Base-by-base conservation (phyloP, 2,329 filamentous ascomycete species). In the Ophioceras dolichostomum region DNA sequence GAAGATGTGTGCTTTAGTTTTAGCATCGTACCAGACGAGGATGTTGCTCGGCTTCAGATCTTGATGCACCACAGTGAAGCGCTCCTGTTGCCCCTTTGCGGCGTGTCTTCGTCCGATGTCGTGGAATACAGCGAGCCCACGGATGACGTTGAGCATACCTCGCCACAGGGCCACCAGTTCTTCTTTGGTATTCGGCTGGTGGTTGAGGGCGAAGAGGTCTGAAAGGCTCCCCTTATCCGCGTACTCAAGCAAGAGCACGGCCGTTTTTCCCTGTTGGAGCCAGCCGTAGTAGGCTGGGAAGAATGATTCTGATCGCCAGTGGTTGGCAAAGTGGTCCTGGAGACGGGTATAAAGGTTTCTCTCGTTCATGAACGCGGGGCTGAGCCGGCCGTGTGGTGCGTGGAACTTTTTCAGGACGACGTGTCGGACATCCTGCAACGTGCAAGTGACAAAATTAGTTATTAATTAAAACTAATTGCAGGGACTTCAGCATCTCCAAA, bases 31-130 rank as follows among this genome's bases (percentile, higher is more conserved):
- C n/a, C 31, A 37, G n/a, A 37, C 35, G 4, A 37, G 21, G 19
- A 37, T 37, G n/a, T 37, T 37, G 3, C 10, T 10, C 18, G 35
- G 35, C 28, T 37, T 37, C 4, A 37, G 9, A 13, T 37, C 35
- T 24, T 37, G 35, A 22, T 37, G 35, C 2, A 37, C 12, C 10
- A 13, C 24, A 2, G 17, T 14, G 24, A 36, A n/a, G n/a, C n/a
- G n/a, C n/a, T n/a, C n/a, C 9, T 20, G 7, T 12, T n/a, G 4
- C 10, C 10, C 4, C 10, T 30, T 27, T n/a, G n/a, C n/a, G n/a
- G n/a, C n/a, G n/a, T n/a, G n/a, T n/a, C 13, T 10, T 10, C 4
- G 24, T 27, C 10, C 26, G 3, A 19, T n/a, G 4, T 14, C 17
- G 17, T 28, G 17, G n/a, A 30, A n/a, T 22, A 8, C 8, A 19